Evolutionary conservation across 805 yeast genomes (phyloP).

Genomic region (Vanderwaltozyma polyspora): DNA sequence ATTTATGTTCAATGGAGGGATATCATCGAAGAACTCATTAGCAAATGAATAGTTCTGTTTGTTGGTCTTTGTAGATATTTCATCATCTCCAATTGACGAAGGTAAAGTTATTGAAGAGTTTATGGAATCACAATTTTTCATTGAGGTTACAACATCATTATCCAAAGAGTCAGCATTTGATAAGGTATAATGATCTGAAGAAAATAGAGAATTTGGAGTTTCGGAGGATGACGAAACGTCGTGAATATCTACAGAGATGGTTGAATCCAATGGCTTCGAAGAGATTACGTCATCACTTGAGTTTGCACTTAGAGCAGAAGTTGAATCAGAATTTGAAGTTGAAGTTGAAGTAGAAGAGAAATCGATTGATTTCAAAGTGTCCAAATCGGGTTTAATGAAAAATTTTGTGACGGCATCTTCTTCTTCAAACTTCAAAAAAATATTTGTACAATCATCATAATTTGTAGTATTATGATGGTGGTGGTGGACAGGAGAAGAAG

Average conservation of each 20-base stretch:
- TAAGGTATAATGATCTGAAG: slow-evolving; percentile 10
- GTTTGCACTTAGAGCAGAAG: too few species aligned
- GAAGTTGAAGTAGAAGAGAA: not conserved
- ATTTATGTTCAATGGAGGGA: not conserved
- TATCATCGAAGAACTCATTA: not conserved
- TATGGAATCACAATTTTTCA: slow-evolving; percentile 5
- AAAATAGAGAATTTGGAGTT: slow-evolving; percentile 19
- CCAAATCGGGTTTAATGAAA: too few species aligned
- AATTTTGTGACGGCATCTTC: slow-evolving; percentile 9
- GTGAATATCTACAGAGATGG: too few species aligned
- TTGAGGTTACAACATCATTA: too few species aligned
- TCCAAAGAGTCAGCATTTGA: too few species aligned
- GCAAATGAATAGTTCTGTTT: too few species aligned
- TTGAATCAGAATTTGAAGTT: not conserved
- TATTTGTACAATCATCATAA: slow-evolving; percentile 2
- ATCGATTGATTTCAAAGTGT: not conserved
- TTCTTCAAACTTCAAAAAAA: slow-evolving; percentile 20
- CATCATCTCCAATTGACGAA: not conserved
- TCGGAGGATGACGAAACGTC: slow-evolving; percentile 17
- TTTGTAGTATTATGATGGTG: not conserved
- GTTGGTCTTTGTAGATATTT: not conserved
- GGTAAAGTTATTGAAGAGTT: slow-evolving; percentile 1
- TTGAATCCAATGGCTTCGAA: too few species aligned
- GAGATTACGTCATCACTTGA: too few species aligned
- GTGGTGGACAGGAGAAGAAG: too few species aligned